Evolutionary conservation across 345 rosid genomes (phyloP).

Genomic region (Linum tenue): DNA sequence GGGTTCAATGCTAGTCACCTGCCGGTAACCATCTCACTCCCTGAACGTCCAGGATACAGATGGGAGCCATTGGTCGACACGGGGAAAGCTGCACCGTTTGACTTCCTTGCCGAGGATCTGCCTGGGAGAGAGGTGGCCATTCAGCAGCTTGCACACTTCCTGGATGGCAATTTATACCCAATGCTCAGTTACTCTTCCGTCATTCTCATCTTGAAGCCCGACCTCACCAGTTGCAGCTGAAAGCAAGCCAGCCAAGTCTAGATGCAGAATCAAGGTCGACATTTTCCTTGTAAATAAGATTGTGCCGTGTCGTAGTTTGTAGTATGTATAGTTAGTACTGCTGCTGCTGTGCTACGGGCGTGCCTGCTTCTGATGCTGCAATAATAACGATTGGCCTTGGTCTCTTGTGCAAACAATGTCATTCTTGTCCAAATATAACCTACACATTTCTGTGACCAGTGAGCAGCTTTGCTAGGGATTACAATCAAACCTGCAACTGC

Average conservation of each 20-base stretch:
- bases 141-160: constrained; percentile 61
- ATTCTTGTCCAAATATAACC: too few relatives aligned
- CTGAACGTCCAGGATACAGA: constrained; percentile 66
- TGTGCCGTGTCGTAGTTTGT: too few relatives aligned
- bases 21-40: constrained; percentile 51
- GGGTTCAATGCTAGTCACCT: constrained; percentile 76
- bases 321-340: too few relatives aligned
- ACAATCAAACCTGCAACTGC: too few relatives aligned
- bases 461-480: too few relatives aligned
- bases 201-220: constrained; percentile 46
- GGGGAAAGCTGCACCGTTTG: constrained; percentile 64
- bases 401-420: too few relatives aligned
- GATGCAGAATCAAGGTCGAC: too few relatives aligned
- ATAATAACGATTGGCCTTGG: too few relatives aligned
- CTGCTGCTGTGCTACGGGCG: too few relatives aligned
- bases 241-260: not conserved
- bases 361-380: too few relatives aligned
- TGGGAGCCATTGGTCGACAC: constrained; percentile 94
- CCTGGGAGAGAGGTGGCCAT: constrained; percentile 51
- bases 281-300: too few relatives aligned
- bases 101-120: constrained; percentile 59
- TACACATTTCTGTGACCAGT: too few relatives aligned
- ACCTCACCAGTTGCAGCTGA: constrained; percentile 9
- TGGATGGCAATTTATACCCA: constrained; percentile 71
- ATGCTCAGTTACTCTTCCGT: constrained; percentile 86